Evolutionary conservation across 192 early-diverging fungal genomes (phyloP), one percentile per base, ranked within the genome.

Genomic region (Coemansia sp.): DNA sequence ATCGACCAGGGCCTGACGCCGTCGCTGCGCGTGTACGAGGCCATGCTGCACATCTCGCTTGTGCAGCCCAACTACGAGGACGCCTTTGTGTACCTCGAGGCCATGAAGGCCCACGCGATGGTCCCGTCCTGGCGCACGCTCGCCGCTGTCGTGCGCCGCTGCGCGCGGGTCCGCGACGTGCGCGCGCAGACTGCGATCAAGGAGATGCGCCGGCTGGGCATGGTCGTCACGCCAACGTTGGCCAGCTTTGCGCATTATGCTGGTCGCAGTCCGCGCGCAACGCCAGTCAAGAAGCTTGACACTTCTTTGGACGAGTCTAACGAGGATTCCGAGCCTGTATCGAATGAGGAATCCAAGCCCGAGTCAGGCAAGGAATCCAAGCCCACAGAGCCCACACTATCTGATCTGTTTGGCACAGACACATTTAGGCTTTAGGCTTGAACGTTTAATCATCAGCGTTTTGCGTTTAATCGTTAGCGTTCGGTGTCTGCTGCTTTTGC

Each of bases 1-100:
- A 64, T 85, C 28, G 67, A 74, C 0, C 70, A 72, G 28, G 3
- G 54, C 6, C 67, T 89, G n/a, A 46, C 54, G 21, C 85, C 87
- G 18, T 79, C 81, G 4, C 49, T 79, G 24, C 71, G 56, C 2
- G 77, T 85, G 0, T 87, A 85, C 57, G 80, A 77, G 56, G 67
- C 71, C 23, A 74, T 89, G 83, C 74, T 91, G n/a, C 38, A 56
- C 28, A 27, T 85, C 5, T 73, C 76, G 24, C 77, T 81, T 54
- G 65, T 67, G 1, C 78, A 86, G 61, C 71, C 62, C 57, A 77
- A 85, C 64, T 91, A 91, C 44, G 89, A 91, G 58, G 85, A 89
- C 30, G 89, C 85, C 25, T 91, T 91, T 59, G 76, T 82, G 56
- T 91, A 88, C 43, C 69, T 91, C 47, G 86, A 89, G 42, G 82